phyloP scores from a whole-genome alignment of 495 filamentous ascomycete genomes.

The Cairneyella variabilis region DNA sequence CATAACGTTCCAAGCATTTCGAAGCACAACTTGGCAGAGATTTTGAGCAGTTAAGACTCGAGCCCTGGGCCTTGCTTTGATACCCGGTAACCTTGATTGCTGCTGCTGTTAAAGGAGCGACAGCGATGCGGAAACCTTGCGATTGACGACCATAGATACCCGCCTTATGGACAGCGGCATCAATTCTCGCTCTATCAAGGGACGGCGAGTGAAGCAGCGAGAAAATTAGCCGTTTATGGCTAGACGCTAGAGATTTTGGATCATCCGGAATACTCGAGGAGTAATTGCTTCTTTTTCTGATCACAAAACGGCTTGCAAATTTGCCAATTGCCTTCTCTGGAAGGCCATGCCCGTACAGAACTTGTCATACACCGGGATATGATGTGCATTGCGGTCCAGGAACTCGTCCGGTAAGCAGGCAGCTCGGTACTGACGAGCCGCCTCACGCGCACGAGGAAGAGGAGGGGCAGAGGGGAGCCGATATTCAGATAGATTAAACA shows the following conservation, averaged over 20 bases:
- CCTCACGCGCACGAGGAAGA: constrained; percentile 2
- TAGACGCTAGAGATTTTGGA: too few species aligned
- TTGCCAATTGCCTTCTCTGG: neutral
- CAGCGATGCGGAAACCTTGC: constrained; percentile 14
- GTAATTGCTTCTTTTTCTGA: neutral
- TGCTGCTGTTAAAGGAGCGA: constrained; percentile 9
- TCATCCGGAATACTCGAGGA: too few species aligned
- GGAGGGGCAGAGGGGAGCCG: constrained; percentile 10
- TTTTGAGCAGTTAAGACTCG: constrained; percentile 1
- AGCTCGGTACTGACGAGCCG: constrained; percentile 26
- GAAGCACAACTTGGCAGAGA: constrained; percentile 12
- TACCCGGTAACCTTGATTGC: constrained; percentile 19
- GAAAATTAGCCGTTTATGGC: too few species aligned
- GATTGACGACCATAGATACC: constrained; percentile 8
- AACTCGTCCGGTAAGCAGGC: constrained; percentile 18
- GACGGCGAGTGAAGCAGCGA: neutral
- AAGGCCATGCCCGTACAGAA: constrained; percentile 14
- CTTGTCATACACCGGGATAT: constrained; percentile 23
- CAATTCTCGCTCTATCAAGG: neutral
- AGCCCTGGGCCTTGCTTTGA: constrained; percentile 2
- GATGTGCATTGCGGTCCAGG: constrained; percentile 24
- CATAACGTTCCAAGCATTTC: constrained; percentile 14
- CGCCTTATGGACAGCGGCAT: constrained; percentile 13
- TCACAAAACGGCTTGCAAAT: neutral
- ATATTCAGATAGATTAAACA: constrained; percentile 26